These are phyloP conservation scores for Candida saitoana DNA, from an alignment of 805 yeast species.

Conservation along the genomic window DNA sequence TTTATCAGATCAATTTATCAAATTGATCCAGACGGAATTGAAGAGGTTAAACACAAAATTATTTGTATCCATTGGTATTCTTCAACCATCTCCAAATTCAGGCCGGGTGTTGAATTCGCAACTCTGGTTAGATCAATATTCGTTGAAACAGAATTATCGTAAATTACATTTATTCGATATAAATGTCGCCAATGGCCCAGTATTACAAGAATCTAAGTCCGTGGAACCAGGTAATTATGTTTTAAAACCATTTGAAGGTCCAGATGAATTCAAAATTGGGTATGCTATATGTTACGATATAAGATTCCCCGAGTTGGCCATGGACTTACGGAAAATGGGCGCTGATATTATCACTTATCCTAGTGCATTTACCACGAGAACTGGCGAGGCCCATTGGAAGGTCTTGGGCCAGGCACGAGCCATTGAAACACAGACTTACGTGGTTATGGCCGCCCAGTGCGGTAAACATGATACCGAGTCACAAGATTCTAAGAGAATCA, in stretches of 20 bases:
- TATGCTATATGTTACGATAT: slow-evolving; percentile 81
- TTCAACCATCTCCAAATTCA: slow-evolving; percentile 58
- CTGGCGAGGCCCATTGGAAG: slow-evolving; percentile 92
- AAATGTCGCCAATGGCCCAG: slow-evolving; percentile 76
- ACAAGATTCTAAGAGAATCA: slow-evolving; percentile 45
- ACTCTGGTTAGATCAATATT: slow-evolving; percentile 56
- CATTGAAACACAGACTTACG: slow-evolving; percentile 81
- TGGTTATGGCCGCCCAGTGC: slow-evolving; percentile 83
- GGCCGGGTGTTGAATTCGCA: slow-evolving; percentile 58
- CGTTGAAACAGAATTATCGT: slow-evolving; percentile 56
- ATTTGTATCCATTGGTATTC: slow-evolving; percentile 82
- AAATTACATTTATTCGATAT: slow-evolving; percentile 90
- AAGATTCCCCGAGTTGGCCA: slow-evolving; percentile 78
- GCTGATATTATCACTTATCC: slow-evolving; percentile 81
- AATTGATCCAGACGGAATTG: slow-evolving; percentile 13
- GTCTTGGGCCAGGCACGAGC: slow-evolving; percentile 79
- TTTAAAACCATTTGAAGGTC: slow-evolving; percentile 53
- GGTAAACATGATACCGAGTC: slow-evolving; percentile 58
- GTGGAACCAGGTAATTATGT: slow-evolving; percentile 73
- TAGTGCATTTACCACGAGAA: slow-evolving; percentile 86
- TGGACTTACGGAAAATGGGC: slow-evolving; percentile 59
- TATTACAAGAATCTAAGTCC: slow-evolving; percentile 68
- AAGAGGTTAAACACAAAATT: slow-evolving; percentile 34
- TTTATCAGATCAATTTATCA: slow-evolving; percentile 10
- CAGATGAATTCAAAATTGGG: slow-evolving; percentile 47